Evolutionary conservation across 345 rosid species (phyloP).

Genomic region (Abelmoschus esculentus): DNA sequence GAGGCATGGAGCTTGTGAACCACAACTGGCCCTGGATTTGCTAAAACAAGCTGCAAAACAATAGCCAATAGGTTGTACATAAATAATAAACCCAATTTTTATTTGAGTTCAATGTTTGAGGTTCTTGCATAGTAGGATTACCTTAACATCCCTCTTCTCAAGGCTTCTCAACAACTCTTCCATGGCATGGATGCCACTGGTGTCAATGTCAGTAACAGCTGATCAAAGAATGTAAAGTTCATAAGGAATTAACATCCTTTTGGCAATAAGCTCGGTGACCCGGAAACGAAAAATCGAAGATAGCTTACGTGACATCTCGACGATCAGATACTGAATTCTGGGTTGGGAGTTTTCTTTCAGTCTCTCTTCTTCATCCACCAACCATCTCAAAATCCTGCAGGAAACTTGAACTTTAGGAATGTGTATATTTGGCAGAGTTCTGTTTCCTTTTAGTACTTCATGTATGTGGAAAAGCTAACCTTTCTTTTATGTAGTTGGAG

Average conservation of each 20-base stretch:
- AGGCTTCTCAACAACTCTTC: slow-evolving; percentile 62
- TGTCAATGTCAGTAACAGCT: slow-evolving; percentile 87
- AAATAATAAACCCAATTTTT: neutral
- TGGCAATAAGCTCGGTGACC: neutral
- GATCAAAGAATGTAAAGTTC: slow-evolving; percentile 12
- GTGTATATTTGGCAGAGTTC: neutral
- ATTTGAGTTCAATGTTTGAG: neutral
- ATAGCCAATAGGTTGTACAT: neutral
- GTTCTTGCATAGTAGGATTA: neutral
- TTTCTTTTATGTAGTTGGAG: slow-evolving; percentile 66
- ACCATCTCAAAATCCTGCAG: slow-evolving; percentile 70
- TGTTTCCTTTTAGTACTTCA: neutral
- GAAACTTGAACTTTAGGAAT: neutral
- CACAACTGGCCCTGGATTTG: slow-evolving; percentile 68
- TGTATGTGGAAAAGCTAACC: slow-evolving; percentile 28
- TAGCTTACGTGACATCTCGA: slow-evolving; percentile 72
- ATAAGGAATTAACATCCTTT: neutral
- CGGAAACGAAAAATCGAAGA: neutral
- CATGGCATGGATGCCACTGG: slow-evolving; percentile 74
- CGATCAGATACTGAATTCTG: slow-evolving; percentile 45
- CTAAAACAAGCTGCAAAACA: slow-evolving; percentile 50
- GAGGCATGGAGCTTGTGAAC: slow-evolving; percentile 66
- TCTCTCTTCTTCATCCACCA: slow-evolving; percentile 54
- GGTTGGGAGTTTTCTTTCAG: slow-evolving; percentile 31
- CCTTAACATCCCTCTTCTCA: slow-evolving; percentile 54